Evolutionary conservation across 2,329 filamentous ascomycete genomes (phyloP).

Genomic region (Cladorrhinum sp.): DNA sequence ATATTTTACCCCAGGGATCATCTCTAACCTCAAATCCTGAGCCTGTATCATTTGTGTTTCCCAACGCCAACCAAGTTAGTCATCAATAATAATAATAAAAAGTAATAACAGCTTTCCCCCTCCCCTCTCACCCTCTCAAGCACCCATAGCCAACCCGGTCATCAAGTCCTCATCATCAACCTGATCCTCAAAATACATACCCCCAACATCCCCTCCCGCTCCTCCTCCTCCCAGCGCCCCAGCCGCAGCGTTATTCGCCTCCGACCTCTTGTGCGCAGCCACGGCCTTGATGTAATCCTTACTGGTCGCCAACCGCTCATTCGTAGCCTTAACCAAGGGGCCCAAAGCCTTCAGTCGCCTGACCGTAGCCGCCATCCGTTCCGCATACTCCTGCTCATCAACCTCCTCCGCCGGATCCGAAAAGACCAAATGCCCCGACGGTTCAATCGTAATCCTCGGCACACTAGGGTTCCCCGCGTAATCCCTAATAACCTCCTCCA

Average conservation of each 20-base stretch:
- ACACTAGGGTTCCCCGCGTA: slow-evolving; percentile 50
- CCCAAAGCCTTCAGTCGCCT: slow-evolving; percentile 44
- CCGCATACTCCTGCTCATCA: slow-evolving; percentile 50
- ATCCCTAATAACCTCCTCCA: slow-evolving; percentile 54
- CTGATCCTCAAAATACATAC: slow-evolving; percentile 41
- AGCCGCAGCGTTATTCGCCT: slow-evolving; percentile 38
- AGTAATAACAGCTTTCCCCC: no score
- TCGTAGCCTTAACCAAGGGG: slow-evolving; percentile 48
- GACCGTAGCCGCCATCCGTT: slow-evolving; percentile 42
- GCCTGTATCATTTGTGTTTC: no score
- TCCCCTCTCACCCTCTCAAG: neutral
- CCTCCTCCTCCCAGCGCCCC: slow-evolving; percentile 24
- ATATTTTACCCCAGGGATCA: no score
- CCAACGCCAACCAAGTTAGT: no score
- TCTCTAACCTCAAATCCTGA: no score
- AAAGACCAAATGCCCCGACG: slow-evolving; percentile 51
- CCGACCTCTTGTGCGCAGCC: slow-evolving; percentile 45
- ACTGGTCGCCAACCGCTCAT: slow-evolving; percentile 53
- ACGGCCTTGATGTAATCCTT: slow-evolving; percentile 54
- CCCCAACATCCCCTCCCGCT: neutral
- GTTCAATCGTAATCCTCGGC: slow-evolving; percentile 37
- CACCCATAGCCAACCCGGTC: slow-evolving; percentile 39
- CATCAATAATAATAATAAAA: no score
- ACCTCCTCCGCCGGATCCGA: slow-evolving; percentile 40
- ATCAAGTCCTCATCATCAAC: slow-evolving; percentile 62